Percentiles rank a stretch among this genome's conserved stretches.
phyloP scores from a whole-genome alignment of 768 basidiomycete species.

The Melanogaster broomeanus region DNA sequence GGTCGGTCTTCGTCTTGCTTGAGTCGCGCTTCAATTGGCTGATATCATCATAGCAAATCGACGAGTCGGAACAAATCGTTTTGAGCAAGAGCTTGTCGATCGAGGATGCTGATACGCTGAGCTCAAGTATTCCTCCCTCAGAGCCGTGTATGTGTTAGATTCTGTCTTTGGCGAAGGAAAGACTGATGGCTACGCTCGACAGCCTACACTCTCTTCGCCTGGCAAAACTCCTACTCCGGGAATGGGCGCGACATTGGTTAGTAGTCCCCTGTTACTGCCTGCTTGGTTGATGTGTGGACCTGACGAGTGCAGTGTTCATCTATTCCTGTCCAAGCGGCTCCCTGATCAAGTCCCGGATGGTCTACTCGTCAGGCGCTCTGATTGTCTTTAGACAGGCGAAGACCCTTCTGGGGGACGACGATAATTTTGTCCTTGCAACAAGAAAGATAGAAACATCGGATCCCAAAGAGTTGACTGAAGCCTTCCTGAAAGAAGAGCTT shows the following conservation, averaged over 20 bases:
- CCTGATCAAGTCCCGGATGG: slow-evolving; percentile 84
- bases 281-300: slow-evolving; percentile 3
- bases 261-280: slow-evolving; percentile 15
- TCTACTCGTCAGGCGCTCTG: slow-evolving; percentile 76
- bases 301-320: slow-evolving; percentile 68
- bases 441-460: slow-evolving; percentile 86
- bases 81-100: slow-evolving; percentile 43
- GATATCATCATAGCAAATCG: slow-evolving; percentile 56
- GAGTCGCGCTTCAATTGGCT: background rate
- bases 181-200: background rate
- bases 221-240: slow-evolving; percentile 48
- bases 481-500: slow-evolving; percentile 61
- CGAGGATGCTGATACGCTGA: slow-evolving; percentile 44
- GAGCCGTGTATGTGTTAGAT: slow-evolving; percentile 51
- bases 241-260: slow-evolving; percentile 61
- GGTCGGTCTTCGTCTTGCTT: slow-evolving; percentile 45
- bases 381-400: slow-evolving; percentile 60
- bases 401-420: slow-evolving; percentile 45
- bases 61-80: slow-evolving; percentile 62
- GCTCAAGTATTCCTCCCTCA: slow-evolving; percentile 49
- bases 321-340: slow-evolving; percentile 87
- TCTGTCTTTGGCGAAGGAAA: background rate
- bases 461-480: slow-evolving; percentile 68
- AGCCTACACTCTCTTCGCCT: slow-evolving; percentile 69
- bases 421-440: slow-evolving; percentile 42